These are phyloP conservation scores for Saccharomyces hybrid DNA, from an alignment of 1,139 yeast species.

Conservation along the genomic window DNA sequence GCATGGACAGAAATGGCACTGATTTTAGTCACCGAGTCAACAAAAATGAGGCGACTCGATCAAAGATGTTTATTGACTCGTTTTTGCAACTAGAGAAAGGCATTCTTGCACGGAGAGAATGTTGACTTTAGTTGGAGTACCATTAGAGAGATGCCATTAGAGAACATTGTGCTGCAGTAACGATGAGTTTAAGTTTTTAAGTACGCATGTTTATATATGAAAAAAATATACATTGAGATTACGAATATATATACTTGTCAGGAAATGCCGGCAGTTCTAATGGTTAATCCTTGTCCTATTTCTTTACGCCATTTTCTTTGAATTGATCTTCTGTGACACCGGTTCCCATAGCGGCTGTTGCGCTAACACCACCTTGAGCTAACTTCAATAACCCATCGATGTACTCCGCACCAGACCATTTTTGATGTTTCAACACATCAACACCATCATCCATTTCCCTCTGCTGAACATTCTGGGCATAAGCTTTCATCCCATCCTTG, in stretches of 20 bases:
- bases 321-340: constrained; percentile 98
- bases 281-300: background rate
- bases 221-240: background rate
- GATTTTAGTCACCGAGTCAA: background rate
- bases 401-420: constrained; percentile 99
- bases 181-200: background rate
- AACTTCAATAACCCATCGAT: constrained; percentile 84
- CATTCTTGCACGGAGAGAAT: too few species aligned
- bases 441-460: constrained; percentile 85
- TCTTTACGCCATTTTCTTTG: constrained; percentile 33
- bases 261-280: background rate
- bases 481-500: constrained; percentile 88
- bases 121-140: too few species aligned
- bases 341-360: constrained; percentile 97
- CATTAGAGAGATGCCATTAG: background rate
- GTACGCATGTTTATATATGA: background rate
- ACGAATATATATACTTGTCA: background rate
- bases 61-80: background rate
- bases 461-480: constrained; percentile 79
- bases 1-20: background rate
- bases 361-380: constrained; percentile 90
- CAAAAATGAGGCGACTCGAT: background rate
- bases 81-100: background rate
- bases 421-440: constrained; percentile 95
- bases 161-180: background rate